Base-by-base conservation (phyloP, 2,329 filamentous ascomycete genomes). In the Paecilomyces variotii region DNA sequence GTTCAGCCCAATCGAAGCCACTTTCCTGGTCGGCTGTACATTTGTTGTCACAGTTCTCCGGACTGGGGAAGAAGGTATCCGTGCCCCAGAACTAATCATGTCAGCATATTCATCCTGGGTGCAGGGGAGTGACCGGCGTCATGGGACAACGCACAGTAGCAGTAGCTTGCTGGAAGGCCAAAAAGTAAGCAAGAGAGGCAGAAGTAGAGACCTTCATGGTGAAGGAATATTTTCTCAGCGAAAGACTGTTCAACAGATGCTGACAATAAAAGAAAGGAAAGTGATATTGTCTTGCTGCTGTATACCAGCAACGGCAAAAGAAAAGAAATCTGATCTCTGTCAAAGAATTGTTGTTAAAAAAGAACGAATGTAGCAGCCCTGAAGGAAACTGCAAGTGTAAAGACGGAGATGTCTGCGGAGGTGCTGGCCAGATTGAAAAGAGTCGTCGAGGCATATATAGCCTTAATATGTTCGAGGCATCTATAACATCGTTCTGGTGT, bases 1-100 rank as follows among this genome's bases (percentile, higher is more conserved):
- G 81, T 63, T 83, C 82, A 27, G 75, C 74, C 84, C 88, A 97
- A 79, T 87, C 78, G 74, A 89, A 94, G 55, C 91, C 91, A 25
- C 68, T 64, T 62, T 82, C 76, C 78, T 95, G 89, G 64, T 85
- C 74, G n/a, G 82, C 72, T 59, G 82, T 85, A 76, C 93, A 97
- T 67, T 87, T 76, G 79, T 94, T 94, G 79, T 90, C 78, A 69
- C 82, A 85, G 81, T 89, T 91, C 60, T 78, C 76, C 11, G 91
- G 90, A 73, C 81, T 87, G 54, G 79, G 79, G 80, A 86, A 95
- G 60, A 79, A 73, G 54, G 74, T 68, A 57, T 79, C 78, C 62
- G 79, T 74, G 59, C 76, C 74, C 80, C 83, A 87, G 66, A 72
- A 71, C 68, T 74, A 63, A 4, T 55, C 28, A 27, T 39, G 57